A percentile compares a stretch with the other conserved stretches of the same genome.
Evolutionary conservation across 306 rosid genomes (phyloP).

Genomic region (Gleditsia sinensis): DNA sequence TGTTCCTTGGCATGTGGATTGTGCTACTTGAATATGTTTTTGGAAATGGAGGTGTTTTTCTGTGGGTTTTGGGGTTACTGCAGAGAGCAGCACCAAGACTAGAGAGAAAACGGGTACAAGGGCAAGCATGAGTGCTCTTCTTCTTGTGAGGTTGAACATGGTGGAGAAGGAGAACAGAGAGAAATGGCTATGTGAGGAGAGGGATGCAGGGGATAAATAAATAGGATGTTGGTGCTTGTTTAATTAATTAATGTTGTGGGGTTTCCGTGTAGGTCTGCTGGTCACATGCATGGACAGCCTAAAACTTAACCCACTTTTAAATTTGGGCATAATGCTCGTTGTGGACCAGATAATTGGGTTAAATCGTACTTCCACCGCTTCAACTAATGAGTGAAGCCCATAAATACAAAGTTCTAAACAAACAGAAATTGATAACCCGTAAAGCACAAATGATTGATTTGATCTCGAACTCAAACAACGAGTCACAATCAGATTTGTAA

Average conservation of each 20-base stretch:
- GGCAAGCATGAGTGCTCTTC: slow-evolving; percentile 32
- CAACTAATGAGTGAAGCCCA: too few species aligned
- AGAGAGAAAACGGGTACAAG: slow-evolving; percentile 12
- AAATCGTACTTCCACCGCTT: too few species aligned
- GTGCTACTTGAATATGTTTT: slow-evolving; percentile 55
- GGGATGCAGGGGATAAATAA: neutral
- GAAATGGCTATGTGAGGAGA: neutral
- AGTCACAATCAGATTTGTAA: too few species aligned
- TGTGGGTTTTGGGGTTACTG: slow-evolving; percentile 9
- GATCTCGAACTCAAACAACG: too few species aligned
- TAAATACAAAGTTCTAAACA: too few species aligned
- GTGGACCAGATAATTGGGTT: too few species aligned
- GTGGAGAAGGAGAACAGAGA: neutral
- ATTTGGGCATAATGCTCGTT: too few species aligned
- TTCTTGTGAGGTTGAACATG: slow-evolving; percentile 37
- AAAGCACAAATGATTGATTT: too few species aligned
- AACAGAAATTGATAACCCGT: too few species aligned
- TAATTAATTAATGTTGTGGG: neutral
- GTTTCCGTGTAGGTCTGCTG: neutral
- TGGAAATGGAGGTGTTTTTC: slow-evolving; percentile 39
- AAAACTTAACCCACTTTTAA: neutral
- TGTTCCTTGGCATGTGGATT: slow-evolving; percentile 64
- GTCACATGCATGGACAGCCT: neutral
- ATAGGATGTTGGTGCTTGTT: neutral
- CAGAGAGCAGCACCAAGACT: slow-evolving; percentile 22